A percentile compares a stretch with the other conserved stretches of the same genome.
phyloP scores from a whole-genome alignment of 306 rosid genomes.

The Dryas alaskensis region DNA sequence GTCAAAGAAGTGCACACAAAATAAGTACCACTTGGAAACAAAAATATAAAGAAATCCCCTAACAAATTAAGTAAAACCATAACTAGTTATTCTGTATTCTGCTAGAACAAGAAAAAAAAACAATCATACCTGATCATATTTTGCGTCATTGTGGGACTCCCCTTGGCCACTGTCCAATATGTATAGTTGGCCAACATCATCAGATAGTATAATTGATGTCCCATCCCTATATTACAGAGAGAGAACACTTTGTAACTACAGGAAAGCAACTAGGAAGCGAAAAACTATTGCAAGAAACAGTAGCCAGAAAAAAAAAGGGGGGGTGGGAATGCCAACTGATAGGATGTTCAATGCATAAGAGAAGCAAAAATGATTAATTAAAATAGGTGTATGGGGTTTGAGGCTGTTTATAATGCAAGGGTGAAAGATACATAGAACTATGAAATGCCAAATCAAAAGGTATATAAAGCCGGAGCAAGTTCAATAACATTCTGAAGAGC shows the following conservation, averaged over 20 bases:
- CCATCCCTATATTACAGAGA: slow-evolving; percentile 68
- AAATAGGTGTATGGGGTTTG: neutral
- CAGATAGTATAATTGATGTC: slow-evolving; percentile 92
- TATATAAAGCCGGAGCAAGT: neutral
- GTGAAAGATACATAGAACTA: neutral
- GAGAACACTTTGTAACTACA: slow-evolving; percentile 24
- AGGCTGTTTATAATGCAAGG: too few relatives aligned
- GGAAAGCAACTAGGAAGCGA: slow-evolving; percentile 9
- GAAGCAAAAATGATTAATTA: neutral
- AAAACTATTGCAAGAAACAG: neutral
- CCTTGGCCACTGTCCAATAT: slow-evolving; percentile 91
- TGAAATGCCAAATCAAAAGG: neutral
- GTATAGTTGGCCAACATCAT: slow-evolving; percentile 95
- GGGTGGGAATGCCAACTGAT: neutral
- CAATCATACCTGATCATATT: slow-evolving; percentile 82
- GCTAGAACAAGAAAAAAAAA: neutral
- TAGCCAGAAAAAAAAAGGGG: neutral
- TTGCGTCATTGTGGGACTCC: slow-evolving; percentile 90
- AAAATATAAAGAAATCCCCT: slow-evolving; percentile 3
- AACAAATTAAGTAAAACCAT: neutral
- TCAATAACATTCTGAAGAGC: neutral
- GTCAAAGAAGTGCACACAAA: slow-evolving; percentile 29
- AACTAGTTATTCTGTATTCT: neutral
- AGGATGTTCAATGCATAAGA: neutral
- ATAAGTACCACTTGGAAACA: slow-evolving; percentile 25